Evolutionary conservation across 176 grass and related monocot genomes (phyloP).

Genomic region (Pharus latifolius): DNA sequence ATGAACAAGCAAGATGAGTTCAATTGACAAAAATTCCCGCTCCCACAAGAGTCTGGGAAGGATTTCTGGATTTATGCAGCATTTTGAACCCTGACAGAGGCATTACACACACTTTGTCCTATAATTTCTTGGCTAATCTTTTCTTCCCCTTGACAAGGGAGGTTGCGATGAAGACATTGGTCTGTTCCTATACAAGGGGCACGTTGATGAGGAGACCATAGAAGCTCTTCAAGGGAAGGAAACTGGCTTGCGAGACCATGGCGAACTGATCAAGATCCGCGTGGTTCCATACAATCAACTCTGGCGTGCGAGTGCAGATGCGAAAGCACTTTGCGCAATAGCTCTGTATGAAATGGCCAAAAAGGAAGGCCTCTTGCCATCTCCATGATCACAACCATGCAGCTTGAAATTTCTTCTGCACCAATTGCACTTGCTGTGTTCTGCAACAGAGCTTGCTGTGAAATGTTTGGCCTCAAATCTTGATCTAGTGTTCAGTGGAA

Average conservation of each 20-base stretch:
- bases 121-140: background rate
- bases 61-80: background rate
- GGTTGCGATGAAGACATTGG: conserved; percentile 84
- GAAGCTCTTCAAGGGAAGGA: conserved; percentile 68
- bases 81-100: background rate
- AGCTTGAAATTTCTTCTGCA: too few species aligned
- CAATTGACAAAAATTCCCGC: background rate
- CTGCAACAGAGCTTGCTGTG: too few species aligned
- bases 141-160: conserved; percentile 24
- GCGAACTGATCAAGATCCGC: conserved; percentile 77
- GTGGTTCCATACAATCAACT: conserved; percentile 58
- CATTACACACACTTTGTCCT: background rate
- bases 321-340: conserved; percentile 63
- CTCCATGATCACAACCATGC: background rate
- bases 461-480: too few species aligned
- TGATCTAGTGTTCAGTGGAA: too few species aligned
- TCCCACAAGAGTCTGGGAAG: background rate
- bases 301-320: conserved; percentile 52
- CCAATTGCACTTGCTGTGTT: too few species aligned
- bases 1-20: background rate
- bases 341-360: conserved; percentile 93
- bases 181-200: conserved; percentile 54
- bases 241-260: conserved; percentile 67
- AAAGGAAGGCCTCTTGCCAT: conserved; percentile 45
- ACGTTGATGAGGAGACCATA: conserved; percentile 44